Conservation (phyloP, 257 asterid species). For the Fraxinus quadrangulata region DNA sequence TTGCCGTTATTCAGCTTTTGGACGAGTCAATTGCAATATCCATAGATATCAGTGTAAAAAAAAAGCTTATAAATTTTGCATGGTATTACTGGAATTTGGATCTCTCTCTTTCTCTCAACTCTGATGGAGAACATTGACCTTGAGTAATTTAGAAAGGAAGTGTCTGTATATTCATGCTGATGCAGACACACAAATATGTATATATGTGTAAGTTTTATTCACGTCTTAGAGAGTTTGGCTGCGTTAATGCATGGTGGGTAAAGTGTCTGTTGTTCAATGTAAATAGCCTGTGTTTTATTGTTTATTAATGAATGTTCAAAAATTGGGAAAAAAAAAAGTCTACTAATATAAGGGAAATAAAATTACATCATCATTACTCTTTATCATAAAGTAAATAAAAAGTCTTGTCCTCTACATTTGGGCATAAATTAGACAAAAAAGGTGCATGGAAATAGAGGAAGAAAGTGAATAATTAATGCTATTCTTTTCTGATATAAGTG, state of each 20-base stretch:
- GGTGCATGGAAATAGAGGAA: background rate
- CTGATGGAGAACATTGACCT: slow-evolving; percentile 6
- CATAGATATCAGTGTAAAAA: background rate
- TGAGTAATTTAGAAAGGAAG: background rate
- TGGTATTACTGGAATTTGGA: slow-evolving; percentile 1
- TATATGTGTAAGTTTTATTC: background rate
- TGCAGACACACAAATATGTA: background rate
- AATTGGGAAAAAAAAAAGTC: background rate
- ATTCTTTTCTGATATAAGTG: background rate
- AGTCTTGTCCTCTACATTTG: background rate
- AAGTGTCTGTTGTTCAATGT: background rate
- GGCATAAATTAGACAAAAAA: background rate
- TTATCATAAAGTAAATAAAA: background rate
- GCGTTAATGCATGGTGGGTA: background rate
- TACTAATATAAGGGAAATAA: background rate
- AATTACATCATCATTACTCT: background rate
- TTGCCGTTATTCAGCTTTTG: background rate
- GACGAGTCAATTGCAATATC: slow-evolving; percentile 5
- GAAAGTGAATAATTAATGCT: background rate
- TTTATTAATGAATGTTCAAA: background rate
- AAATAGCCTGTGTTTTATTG: background rate
- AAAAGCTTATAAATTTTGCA: background rate
- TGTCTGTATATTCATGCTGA: background rate
- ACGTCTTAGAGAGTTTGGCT: background rate
- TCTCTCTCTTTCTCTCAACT: background rate